These are phyloP conservation scores for Claviceps sorghi DNA, from an alignment of 2,329 filamentous ascomycete species.

Conservation along the genomic window DNA sequence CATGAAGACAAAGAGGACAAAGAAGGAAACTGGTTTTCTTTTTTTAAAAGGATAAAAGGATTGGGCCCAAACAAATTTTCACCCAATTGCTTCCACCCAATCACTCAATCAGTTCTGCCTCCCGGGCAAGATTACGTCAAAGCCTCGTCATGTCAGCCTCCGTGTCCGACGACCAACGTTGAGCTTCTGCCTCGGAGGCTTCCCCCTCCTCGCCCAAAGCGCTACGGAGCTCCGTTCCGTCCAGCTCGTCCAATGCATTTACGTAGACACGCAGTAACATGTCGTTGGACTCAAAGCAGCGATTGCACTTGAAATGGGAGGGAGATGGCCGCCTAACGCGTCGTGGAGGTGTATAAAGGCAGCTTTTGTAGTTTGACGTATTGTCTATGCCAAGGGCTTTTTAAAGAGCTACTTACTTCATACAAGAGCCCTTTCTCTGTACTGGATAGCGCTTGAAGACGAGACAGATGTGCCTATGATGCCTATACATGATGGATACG, in stretches of 20 bases:
- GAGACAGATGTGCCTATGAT: too few species aligned
- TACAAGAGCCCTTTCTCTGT: too few species aligned
- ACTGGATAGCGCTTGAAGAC: too few species aligned
- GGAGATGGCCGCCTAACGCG: not conserved
- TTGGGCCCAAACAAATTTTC: not conserved
- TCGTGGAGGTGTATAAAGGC: too few species aligned
- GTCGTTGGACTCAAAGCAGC: too few species aligned
- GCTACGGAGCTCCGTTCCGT: not conserved
- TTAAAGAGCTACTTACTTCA: too few species aligned
- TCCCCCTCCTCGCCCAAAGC: not conserved
- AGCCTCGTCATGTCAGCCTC: not conserved
- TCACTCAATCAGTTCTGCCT: not conserved
- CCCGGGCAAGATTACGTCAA: not conserved
- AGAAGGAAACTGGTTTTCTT: not conserved
- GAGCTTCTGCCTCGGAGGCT: not conserved
- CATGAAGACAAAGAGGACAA: not conserved
- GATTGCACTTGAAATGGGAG: not conserved
- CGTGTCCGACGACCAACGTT: not conserved
- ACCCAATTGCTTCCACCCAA: not conserved
- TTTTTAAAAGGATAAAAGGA: not conserved
- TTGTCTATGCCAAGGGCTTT: too few species aligned
- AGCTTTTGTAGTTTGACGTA: too few species aligned
- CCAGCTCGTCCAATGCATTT: not conserved
- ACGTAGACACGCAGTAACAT: not conserved
- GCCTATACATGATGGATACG: too few species aligned